A percentile compares a stretch with the other conserved stretches of the same genome.
These are phyloP conservation scores for Diaporthe caulivora DNA, from an alignment of 2,329 filamentous ascomycete genomes.

Conservation along the genomic window DNA sequence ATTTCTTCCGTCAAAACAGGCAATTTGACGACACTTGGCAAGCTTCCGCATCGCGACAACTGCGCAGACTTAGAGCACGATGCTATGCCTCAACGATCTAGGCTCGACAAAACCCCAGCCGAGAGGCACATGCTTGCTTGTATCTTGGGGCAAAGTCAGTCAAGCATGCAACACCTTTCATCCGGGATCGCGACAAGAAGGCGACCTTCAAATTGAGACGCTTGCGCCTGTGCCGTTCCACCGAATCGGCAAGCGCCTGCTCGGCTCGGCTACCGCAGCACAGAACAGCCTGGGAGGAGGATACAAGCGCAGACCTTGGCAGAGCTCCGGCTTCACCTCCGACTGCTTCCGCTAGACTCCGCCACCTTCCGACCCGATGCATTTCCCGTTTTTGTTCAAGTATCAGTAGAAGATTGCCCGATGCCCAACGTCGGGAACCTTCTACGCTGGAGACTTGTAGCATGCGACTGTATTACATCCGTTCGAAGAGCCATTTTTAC, in stretches of 20 bases:
- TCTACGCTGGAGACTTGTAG: background rate
- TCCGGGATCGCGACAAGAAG: background rate
- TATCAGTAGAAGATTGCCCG: background rate
- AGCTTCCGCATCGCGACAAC: background rate
- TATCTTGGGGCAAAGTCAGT: background rate
- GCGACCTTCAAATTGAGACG: background rate
- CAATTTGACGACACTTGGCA: background rate
- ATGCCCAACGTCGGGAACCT: too few relatives aligned
- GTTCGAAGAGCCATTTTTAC: too few relatives aligned
- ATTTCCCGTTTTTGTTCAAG: background rate
- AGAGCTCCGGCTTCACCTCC: background rate
- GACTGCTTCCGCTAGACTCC: background rate
- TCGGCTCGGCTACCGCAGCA: background rate
- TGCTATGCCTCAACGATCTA: slow-evolving; percentile 6
- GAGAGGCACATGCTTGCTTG: background rate
- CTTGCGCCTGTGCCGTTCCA: background rate
- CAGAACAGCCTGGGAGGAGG: background rate
- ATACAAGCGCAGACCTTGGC: background rate
- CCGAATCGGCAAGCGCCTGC: background rate
- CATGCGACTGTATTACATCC: background rate
- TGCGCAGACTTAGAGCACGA: background rate
- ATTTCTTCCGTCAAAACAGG: slow-evolving; percentile 18
- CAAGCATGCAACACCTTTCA: background rate
- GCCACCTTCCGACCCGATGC: background rate
- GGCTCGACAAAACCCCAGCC: background rate